Evolutionary conservation across 2,329 filamentous ascomycete genomes (phyloP), one percentile per base, ranked within the genome.

Genomic region (Fusarium coffeatum): DNA sequence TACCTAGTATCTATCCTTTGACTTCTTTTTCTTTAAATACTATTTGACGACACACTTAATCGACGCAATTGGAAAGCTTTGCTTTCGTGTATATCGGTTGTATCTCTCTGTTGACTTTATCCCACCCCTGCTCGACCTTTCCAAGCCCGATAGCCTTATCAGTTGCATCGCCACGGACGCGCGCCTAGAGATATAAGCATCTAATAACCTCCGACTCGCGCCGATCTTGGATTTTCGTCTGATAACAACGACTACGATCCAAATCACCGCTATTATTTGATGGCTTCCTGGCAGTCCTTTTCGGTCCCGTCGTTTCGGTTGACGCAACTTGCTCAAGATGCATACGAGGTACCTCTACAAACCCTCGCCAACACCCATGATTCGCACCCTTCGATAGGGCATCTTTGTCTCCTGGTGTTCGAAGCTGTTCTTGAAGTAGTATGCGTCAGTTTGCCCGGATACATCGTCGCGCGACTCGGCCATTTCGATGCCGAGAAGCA

Each of bases 401-500:
- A 94, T 74, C 86, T 97, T 30, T 86, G 90, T 41, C 85, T 97
- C 27, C 89, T 97, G 63, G 94, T 98, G 72, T 97, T 97, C 76
- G 94, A 97, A 82, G 96, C 96, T 13, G 94, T 98, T 28, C 85
- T 98, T 76, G 94, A 98, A 78, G 95, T 98, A 25, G 92, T 99
- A 51, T 98, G 94, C 78, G 94, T 99, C 79, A 95, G 92, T 79
- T 82, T 98, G 72, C 96, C 96, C 0, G 96, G 96, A 28, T 99
- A 98, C 81, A 91, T 99, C 69, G 90, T 98, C 56, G 96, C 96
- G 15, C 86, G 92, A 41, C 86, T 93, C 74, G 96, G 96, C 78
- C 92, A 97, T 83, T 98, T 99, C 81, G 93, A 97, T 81, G 93
- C 93, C 69, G 94, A 97, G 54, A 93, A 94, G 79, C 96, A 99